Evolutionary conservation across 306 rosid species (phyloP).

Genomic region (Lathyrus aphaca): DNA sequence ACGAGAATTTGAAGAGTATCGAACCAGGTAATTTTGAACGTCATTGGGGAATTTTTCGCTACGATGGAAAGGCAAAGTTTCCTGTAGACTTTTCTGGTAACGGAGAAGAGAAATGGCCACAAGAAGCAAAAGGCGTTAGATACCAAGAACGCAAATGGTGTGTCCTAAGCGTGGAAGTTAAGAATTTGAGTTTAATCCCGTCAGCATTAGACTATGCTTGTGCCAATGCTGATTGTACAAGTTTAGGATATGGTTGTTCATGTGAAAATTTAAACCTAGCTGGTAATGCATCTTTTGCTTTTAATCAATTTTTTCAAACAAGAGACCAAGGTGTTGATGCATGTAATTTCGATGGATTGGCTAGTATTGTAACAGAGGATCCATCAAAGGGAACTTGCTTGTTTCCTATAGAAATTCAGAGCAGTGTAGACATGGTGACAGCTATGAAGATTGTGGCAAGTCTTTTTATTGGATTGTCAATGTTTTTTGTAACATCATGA

Average conservation of each 20-base stretch:
- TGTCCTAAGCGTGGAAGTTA: conserved; percentile 31
- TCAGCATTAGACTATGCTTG: conserved; percentile 54
- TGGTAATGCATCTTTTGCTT: conserved; percentile 62
- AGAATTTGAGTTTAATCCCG: background rate
- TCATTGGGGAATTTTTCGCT: conserved; percentile 80
- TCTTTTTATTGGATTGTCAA: conserved; percentile 35
- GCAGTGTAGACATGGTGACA: conserved; percentile 40
- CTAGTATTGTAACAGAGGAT: conserved; percentile 46
- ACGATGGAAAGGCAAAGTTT: conserved; percentile 70
- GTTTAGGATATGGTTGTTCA: conserved; percentile 48
- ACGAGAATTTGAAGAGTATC: conserved; percentile 71
- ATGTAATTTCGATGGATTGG: conserved; percentile 60
- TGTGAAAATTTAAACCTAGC: conserved; percentile 45
- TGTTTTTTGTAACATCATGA: conserved; percentile 34
- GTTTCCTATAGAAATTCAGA: conserved; percentile 56
- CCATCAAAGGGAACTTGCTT: conserved; percentile 56
- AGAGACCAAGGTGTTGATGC: conserved; percentile 64
- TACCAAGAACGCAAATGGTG: conserved; percentile 72
- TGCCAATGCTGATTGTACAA: conserved; percentile 59
- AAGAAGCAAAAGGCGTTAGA: conserved; percentile 57
- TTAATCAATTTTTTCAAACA: conserved; percentile 63
- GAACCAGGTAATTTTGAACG: conserved; percentile 74
- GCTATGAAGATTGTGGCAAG: background rate
- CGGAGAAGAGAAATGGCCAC: conserved; percentile 49
- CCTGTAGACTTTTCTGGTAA: conserved; percentile 59